phyloP scores from a whole-genome alignment of 768 basidiomycete genomes.

The Rhodotorula babjevae region DNA sequence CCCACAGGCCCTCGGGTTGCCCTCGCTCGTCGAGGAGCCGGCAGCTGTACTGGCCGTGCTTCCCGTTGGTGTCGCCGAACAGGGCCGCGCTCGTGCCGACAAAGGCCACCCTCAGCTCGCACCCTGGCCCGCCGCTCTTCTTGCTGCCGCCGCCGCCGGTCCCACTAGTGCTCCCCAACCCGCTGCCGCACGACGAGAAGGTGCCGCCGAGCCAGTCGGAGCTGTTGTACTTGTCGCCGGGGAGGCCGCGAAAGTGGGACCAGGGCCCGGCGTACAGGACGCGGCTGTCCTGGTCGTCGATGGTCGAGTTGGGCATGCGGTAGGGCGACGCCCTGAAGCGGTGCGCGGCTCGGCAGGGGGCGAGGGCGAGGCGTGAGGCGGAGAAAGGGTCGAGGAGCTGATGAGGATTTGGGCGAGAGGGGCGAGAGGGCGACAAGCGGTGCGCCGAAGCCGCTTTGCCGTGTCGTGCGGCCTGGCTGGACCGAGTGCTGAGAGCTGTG shows the following conservation, averaged over 20 bases:
- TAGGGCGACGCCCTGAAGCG: too few relatives aligned
- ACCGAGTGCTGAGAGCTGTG: too few relatives aligned
- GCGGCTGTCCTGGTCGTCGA: conserved; percentile 1
- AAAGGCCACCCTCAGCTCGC: not conserved
- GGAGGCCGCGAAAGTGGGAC: not conserved
- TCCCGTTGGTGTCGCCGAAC: conserved; percentile 1
- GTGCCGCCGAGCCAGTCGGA: not conserved
- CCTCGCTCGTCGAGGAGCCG: not conserved
- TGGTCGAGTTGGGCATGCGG: not conserved
- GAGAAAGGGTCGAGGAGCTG: too few relatives aligned
- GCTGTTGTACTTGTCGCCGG: not conserved
- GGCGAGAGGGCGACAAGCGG: too few relatives aligned
- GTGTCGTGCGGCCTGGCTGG: too few relatives aligned
- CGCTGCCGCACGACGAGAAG: not conserved
- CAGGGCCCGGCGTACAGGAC: not conserved
- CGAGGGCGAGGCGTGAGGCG: too few relatives aligned
- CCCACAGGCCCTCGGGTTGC: not conserved
- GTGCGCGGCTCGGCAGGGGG: not conserved
- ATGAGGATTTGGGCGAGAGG: too few relatives aligned
- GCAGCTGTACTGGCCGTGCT: conserved; percentile 1
- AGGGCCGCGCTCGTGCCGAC: not conserved
- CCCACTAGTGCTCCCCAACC: too few relatives aligned
- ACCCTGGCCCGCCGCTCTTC: not conserved
- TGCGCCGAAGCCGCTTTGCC: too few relatives aligned
- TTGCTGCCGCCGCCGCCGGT: not conserved